These are phyloP conservation scores for Trametes maxima DNA, from an alignment of 768 basidiomycete genomes.

Conservation along the genomic window DNA sequence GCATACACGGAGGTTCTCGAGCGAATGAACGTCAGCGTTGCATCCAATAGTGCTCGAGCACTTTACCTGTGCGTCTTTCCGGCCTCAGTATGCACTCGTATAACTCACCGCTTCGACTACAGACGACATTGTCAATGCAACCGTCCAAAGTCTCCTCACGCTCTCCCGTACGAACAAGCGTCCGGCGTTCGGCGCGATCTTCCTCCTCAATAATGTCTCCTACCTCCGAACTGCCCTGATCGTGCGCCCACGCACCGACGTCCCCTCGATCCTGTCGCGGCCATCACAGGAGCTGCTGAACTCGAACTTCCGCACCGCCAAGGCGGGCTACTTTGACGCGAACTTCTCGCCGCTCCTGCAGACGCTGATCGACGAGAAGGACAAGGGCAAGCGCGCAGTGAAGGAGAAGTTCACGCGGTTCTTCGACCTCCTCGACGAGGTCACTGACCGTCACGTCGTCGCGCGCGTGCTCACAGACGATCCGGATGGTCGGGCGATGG, in stretches of 20 bases:
- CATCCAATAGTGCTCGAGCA: slow-evolving; percentile 75
- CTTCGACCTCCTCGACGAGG: slow-evolving; percentile 79
- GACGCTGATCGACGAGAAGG: slow-evolving; percentile 50
- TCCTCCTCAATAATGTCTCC: slow-evolving; percentile 78
- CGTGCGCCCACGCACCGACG: slow-evolving; percentile 47
- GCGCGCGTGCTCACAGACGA: slow-evolving; percentile 76
- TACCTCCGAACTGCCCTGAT: slow-evolving; percentile 67
- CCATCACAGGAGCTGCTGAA: slow-evolving; percentile 64
- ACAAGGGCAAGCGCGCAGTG: slow-evolving; percentile 56
- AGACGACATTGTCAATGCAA: slow-evolving; percentile 79
- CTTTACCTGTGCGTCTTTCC: slow-evolving; percentile 61
- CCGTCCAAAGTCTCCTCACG: slow-evolving; percentile 59
- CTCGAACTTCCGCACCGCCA: slow-evolving; percentile 76
- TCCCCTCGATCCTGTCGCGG: slow-evolving; percentile 58
- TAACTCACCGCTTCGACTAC: not conserved
- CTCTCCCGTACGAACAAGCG: slow-evolving; percentile 63
- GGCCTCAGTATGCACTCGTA: not conserved
- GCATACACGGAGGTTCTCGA: slow-evolving; percentile 73
- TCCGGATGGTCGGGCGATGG: slow-evolving; percentile 52
- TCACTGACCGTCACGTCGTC: slow-evolving; percentile 72
- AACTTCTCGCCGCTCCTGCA: slow-evolving; percentile 83
- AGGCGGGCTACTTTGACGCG: slow-evolving; percentile 81
- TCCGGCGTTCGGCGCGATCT: slow-evolving; percentile 71
- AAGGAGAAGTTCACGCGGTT: slow-evolving; percentile 87
- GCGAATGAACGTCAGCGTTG: slow-evolving; percentile 76